phyloP scores from a whole-genome alignment of 1,284 basidiomycete species.

The Leccinum ponderosum region DNA sequence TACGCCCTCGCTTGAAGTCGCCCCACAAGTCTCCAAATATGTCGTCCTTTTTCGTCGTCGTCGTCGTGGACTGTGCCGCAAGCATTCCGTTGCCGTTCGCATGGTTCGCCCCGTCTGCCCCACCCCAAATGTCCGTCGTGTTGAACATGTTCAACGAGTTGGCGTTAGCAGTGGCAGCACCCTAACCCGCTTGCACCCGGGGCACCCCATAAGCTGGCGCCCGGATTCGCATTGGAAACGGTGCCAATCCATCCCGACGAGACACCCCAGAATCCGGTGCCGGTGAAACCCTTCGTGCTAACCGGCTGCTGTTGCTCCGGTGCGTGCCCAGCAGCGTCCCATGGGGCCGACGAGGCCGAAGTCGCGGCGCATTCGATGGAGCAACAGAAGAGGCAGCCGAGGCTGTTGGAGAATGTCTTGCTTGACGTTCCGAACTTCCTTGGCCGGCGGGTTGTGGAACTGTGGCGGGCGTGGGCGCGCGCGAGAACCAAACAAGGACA shows the following conservation, averaged over 20 bases:
- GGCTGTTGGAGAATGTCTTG: constrained; percentile 75
- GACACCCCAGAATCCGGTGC: constrained; percentile 63
- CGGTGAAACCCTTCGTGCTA: constrained; percentile 59
- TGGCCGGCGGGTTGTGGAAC: constrained; percentile 45
- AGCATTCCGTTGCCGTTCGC: constrained; percentile 34
- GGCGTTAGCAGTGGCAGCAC: constrained; percentile 14
- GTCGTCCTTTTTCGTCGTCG: constrained; percentile 62
- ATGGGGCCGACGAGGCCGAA: constrained; percentile 15
- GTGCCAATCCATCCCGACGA: constrained; percentile 57
- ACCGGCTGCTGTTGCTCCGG: constrained; percentile 30
- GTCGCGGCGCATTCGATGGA: constrained; percentile 21
- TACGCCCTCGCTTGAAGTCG: constrained; percentile 58
- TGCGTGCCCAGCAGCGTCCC: constrained; percentile 8
- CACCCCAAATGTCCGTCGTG: constrained; percentile 56
- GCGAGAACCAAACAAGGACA: too few species aligned
- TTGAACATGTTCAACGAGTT: constrained; percentile 19
- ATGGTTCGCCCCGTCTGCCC: not conserved
- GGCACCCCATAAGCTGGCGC: constrained; percentile 45
- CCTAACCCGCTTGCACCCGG: constrained; percentile 12
- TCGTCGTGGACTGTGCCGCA: constrained; percentile 23
- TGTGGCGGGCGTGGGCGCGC: constrained; percentile 42
- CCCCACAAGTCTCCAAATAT: constrained; percentile 82
- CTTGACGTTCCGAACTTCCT: constrained; percentile 51
- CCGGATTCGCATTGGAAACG: constrained; percentile 29
- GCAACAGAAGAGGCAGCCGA: constrained; percentile 9